These are phyloP conservation scores for Austroboletus novae-zelandiae DNA, from an alignment of 1,284 basidiomycete genomes.

Conservation along the genomic window DNA sequence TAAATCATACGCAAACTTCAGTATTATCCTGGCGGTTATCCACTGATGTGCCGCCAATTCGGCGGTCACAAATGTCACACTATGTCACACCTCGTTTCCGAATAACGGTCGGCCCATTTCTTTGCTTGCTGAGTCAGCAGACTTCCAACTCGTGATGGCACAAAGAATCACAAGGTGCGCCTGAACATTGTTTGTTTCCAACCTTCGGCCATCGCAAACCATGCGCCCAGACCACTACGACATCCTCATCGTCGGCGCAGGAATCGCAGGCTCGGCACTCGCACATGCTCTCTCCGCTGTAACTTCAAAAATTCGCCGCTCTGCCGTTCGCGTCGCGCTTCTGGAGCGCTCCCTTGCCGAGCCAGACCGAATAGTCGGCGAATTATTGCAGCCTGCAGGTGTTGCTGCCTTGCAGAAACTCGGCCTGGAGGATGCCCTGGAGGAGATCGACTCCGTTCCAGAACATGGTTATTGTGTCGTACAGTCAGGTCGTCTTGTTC, in stretches of 20 bases:
- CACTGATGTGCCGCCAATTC: neutral
- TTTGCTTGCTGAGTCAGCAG: constrained; percentile 21
- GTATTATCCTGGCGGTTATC: neutral
- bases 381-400: constrained; percentile 94
- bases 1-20: no score
- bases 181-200: neutral
- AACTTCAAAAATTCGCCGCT: constrained; percentile 39
- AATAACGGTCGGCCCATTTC: constrained; percentile 8
- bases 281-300: constrained; percentile 67
- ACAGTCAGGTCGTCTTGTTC: constrained; percentile 63
- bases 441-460: constrained; percentile 86
- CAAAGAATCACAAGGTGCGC: no score
- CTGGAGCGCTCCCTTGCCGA: constrained; percentile 88
- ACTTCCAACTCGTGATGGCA: neutral
- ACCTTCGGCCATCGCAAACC: no score
- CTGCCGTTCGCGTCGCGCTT: constrained; percentile 74
- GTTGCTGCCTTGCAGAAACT: constrained; percentile 75
- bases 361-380: constrained; percentile 97
- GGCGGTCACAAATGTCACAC: neutral
- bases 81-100: neutral
- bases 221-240: constrained; percentile 50
- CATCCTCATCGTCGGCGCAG: constrained; percentile 87
- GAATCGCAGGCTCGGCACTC: constrained; percentile 79
- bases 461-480: constrained; percentile 89
- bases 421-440: constrained; percentile 73